These are phyloP conservation scores for Lizanozyma gosingica DNA, from an alignment of 1,139 yeast genomes.

Conservation along the genomic window DNA sequence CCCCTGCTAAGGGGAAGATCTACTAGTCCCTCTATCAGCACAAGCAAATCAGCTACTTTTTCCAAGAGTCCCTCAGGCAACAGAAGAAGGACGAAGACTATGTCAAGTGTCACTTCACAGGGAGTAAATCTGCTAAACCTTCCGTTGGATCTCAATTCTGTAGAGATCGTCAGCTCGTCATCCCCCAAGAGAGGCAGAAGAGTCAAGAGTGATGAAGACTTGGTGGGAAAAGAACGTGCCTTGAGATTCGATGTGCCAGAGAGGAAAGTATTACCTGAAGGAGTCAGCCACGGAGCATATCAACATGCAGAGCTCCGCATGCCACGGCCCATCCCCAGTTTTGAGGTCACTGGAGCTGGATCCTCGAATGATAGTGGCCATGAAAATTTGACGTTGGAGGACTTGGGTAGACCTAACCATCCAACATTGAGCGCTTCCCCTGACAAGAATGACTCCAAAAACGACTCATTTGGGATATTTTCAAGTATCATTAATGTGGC, in stretches of 20 bases:
- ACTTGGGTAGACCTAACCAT: neutral
- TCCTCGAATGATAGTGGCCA: neutral
- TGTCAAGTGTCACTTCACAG: neutral
- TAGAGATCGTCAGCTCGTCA: neutral
- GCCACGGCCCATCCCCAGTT: too few species aligned
- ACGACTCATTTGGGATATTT: neutral
- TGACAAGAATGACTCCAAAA: neutral
- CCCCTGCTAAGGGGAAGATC: neutral
- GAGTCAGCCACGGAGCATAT: neutral
- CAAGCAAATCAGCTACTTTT: neutral
- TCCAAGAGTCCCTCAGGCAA: neutral
- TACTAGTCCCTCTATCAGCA: neutral
- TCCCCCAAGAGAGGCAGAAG: neutral
- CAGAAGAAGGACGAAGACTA: neutral
- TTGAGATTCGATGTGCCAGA: neutral
- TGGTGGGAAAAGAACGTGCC: neutral
- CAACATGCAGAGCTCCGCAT: neutral
- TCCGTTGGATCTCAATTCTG: neutral
- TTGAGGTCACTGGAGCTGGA: neutral
- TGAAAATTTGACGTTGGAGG: neutral
- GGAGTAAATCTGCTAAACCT: neutral
- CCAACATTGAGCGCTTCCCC: too few species aligned
- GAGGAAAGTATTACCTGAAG: neutral
- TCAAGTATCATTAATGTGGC: neutral
- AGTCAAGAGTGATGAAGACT: neutral